Evolutionary conservation across 495 filamentous ascomycete genomes (phyloP), one percentile per base, ranked within the genome.

Genomic region (Penicillium malachiteum): DNA sequence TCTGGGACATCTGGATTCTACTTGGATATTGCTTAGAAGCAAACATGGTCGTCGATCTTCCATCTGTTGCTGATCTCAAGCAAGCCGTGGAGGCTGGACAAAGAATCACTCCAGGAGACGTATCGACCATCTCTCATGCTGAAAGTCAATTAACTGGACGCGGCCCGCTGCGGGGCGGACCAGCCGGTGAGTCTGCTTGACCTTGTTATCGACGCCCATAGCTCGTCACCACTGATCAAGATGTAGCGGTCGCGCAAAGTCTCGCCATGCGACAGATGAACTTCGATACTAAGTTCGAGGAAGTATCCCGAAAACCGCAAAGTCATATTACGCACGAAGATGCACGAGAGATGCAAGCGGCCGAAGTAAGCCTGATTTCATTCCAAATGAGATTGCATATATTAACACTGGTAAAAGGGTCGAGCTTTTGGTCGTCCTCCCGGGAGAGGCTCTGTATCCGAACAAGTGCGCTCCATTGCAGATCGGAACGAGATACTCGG

Each of bases 81-180:
- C 66, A 66, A 31, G 69, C 67, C 12, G 72, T 59, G 2, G 69
- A 71, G 53, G 43, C 57, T 16, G 69, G 69, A 8, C 68, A 72
- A 34, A 67, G 69, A 16, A 73, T 73, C 44, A 71, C 71, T 1
- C 44, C 64, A 4, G 66, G 63, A 31, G 69, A 73, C 44, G 69
- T 71, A 0, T 70, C 69, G 13, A 50, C 53, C 3, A 75, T 73
- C 42, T 67, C 69, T 7, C 69, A 72, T n/a, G 68, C 63, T 1
- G 71, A 75, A 45, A 68, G 66, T 33, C 59, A 65, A n/a, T 48
- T 72, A 51, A 72, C 68, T 0, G 77, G 78, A 13, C 72, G 73
- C 1, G 75, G 78, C 10, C 76, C 78, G 14, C 78, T 83, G 26
- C 82, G 82, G 47, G 84, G 84, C 48, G 83, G 83, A 12, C 77